Conservation (phyloP, 306 rosid species). For the Cucurbita argyrosperma region DNA sequence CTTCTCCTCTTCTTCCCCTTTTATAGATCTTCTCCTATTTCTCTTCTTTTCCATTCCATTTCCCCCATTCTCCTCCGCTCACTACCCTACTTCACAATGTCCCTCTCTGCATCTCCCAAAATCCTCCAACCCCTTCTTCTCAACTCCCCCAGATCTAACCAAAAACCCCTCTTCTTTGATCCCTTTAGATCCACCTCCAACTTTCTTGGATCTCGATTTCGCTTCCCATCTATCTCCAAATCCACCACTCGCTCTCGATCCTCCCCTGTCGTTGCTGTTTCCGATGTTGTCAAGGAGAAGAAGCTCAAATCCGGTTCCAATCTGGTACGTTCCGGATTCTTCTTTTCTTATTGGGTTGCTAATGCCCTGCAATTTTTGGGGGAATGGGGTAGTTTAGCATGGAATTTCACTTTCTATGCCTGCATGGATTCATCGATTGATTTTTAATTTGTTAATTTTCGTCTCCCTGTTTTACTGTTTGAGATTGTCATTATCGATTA, state of each 20-base stretch:
- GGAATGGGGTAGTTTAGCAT: neutral
- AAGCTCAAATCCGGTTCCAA: conserved; percentile 35
- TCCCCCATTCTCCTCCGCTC: neutral
- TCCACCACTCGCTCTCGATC: conserved; percentile 30
- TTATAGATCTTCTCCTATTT: neutral
- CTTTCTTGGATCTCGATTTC: conserved; percentile 66
- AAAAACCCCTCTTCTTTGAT: conserved; percentile 30
- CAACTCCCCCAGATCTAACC: conserved; percentile 61
- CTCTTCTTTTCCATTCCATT: neutral
- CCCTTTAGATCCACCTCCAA: conserved; percentile 21
- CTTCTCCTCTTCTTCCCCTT: neutral
- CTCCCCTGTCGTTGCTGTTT: conserved; percentile 38
- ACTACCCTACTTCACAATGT: conserved; percentile 21
- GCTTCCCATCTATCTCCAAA: conserved; percentile 21
- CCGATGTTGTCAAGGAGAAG: conserved; percentile 40
- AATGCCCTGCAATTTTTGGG: neutral
- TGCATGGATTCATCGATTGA: neutral
- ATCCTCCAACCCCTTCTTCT: conserved; percentile 40
- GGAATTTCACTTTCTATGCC: neutral
- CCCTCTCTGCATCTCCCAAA: conserved; percentile 51
- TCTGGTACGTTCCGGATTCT: conserved; percentile 30
- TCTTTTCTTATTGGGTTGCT: neutral
- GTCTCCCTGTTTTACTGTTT: neutral
- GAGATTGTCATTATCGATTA: neutral
- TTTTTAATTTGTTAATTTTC: neutral